Conservation (phyloP, 2,329 filamentous ascomycete species). For the Tolypocladium nubicola region DNA sequence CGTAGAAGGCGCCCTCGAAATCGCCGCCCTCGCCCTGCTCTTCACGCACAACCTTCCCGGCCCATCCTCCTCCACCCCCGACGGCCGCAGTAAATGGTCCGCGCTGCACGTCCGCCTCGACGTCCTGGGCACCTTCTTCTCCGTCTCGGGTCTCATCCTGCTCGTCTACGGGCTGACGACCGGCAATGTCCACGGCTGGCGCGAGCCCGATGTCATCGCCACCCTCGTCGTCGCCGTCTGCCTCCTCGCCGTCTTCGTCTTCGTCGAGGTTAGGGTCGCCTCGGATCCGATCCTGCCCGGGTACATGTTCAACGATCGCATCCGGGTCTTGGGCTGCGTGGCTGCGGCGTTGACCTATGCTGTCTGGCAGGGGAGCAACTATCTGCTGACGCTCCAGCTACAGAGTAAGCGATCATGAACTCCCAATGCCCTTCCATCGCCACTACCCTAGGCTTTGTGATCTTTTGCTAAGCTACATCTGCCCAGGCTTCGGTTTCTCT, state of each 20-base stretch:
- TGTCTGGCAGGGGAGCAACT: slow-evolving; percentile 5
- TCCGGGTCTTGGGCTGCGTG: slow-evolving; percentile 3
- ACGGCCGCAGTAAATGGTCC: slow-evolving; percentile 1
- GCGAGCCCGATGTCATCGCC: slow-evolving; percentile 1
- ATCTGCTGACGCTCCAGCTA: slow-evolving; percentile 5
- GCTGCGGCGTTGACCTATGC: slow-evolving; percentile 5
- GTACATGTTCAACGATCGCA: slow-evolving; percentile 3
- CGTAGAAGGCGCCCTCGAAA: slow-evolving; percentile 3
- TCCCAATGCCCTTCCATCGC: too few species aligned
- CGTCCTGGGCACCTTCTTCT: slow-evolving; percentile 2
- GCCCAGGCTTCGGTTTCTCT: slow-evolving; percentile 5
- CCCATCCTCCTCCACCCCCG: neutral
- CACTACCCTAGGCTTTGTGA: too few species aligned
- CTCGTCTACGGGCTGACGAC: slow-evolving; percentile 4
- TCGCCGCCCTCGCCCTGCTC: slow-evolving; percentile 3
- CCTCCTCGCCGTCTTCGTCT: slow-evolving; percentile 1
- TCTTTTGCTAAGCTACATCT: neutral
- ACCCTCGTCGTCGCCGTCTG: slow-evolving; percentile 3
- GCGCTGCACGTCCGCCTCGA: slow-evolving; percentile 1
- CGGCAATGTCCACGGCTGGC: slow-evolving; percentile 4
- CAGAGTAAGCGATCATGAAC: slow-evolving; percentile 1
- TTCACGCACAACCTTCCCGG: slow-evolving; percentile 3
- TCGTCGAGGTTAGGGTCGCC: slow-evolving; percentile 1
- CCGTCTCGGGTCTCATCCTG: slow-evolving; percentile 2
- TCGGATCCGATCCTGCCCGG: slow-evolving; percentile 3